Percentiles rank a stretch among this genome's conserved stretches.
phyloP scores from a whole-genome alignment of 805 yeast species.

The Sungouiella blattae region DNA sequence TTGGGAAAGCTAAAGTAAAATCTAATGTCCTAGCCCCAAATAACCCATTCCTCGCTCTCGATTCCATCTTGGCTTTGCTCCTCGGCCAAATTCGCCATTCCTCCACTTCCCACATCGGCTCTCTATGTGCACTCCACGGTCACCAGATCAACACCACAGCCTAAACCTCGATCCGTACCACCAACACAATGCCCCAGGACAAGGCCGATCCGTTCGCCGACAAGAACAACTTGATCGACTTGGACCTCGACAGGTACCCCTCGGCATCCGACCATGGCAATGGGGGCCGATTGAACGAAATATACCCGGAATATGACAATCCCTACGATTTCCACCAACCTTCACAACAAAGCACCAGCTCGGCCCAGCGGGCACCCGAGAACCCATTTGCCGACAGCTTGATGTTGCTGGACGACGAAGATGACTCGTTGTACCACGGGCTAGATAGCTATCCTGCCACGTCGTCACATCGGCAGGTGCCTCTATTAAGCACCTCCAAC shows the following conservation, averaged over 20 bases:
- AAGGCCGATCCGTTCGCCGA: slow-evolving; percentile 15
- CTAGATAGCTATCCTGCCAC: slow-evolving; percentile 3
- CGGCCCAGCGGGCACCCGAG: not conserved
- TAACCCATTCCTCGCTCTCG: no score
- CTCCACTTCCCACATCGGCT: no score
- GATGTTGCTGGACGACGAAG: slow-evolving; percentile 35
- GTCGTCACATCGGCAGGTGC: slow-evolving; percentile 17
- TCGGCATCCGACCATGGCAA: slow-evolving; percentile 2
- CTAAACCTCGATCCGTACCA: no score
- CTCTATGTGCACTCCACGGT: slow-evolving; percentile 1
- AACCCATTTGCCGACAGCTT: slow-evolving; percentile 31
- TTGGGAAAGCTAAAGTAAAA: no score
- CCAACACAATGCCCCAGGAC: slow-evolving; percentile 5
- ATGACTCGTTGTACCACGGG: slow-evolving; percentile 9
- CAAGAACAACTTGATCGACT: slow-evolving; percentile 29
- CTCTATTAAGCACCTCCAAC: slow-evolving; percentile 25
- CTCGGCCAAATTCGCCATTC: no score
- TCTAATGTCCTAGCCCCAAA: no score
- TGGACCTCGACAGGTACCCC: slow-evolving; percentile 19
- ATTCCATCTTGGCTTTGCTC: no score
- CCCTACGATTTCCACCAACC: slow-evolving; percentile 2
- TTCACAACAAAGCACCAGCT: not conserved
- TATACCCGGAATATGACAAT: slow-evolving; percentile 5
- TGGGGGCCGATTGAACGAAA: slow-evolving; percentile 9
- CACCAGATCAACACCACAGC: not conserved